Percentiles rank a stretch among this genome's conserved stretches.
These are phyloP conservation scores for Theileria sp. DNA, from an alignment of 169 alveolate species.

Conservation along the genomic window DNA sequence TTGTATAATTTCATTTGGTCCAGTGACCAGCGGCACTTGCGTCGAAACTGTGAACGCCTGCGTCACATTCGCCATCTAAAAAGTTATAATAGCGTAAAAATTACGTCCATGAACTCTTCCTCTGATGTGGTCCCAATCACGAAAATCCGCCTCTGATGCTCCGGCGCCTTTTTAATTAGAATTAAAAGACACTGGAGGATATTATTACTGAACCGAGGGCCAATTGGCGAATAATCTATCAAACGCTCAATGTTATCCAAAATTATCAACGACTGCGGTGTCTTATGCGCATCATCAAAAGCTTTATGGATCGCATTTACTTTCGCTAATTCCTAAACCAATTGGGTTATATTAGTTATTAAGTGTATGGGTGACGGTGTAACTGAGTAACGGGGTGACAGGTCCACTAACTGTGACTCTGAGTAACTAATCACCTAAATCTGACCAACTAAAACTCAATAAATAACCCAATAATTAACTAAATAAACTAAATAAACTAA, in stretches of 20 bases:
- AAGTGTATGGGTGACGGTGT: no score
- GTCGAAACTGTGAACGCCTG: constrained; percentile 56
- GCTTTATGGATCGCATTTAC: constrained; percentile 88
- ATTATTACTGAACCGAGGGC: constrained; percentile 96
- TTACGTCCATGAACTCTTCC: constrained; percentile 77
- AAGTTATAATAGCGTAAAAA: background rate
- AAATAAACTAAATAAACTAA: no score
- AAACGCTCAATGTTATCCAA: constrained; percentile 96
- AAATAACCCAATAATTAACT: no score
- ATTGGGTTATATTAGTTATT: no score
- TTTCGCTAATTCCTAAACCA: constrained; percentile 66
- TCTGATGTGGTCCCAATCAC: constrained; percentile 96
- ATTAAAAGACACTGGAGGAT: constrained; percentile 93
- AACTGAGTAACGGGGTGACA: no score
- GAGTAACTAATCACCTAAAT: no score
- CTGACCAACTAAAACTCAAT: no score
- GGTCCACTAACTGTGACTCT: no score
- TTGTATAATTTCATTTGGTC: constrained; percentile 49
- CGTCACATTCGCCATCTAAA: constrained; percentile 62
- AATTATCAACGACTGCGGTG: constrained; percentile 89
- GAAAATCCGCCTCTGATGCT: constrained; percentile 88
- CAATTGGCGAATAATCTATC: constrained; percentile 95
- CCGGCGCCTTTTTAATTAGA: constrained; percentile 93
- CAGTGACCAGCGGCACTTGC: constrained; percentile 67
- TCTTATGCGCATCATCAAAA: constrained; percentile 98